These are phyloP conservation scores for Choiromyces venosus DNA, from an alignment of 495 filamentous ascomycete genomes.

Conservation along the genomic window DNA sequence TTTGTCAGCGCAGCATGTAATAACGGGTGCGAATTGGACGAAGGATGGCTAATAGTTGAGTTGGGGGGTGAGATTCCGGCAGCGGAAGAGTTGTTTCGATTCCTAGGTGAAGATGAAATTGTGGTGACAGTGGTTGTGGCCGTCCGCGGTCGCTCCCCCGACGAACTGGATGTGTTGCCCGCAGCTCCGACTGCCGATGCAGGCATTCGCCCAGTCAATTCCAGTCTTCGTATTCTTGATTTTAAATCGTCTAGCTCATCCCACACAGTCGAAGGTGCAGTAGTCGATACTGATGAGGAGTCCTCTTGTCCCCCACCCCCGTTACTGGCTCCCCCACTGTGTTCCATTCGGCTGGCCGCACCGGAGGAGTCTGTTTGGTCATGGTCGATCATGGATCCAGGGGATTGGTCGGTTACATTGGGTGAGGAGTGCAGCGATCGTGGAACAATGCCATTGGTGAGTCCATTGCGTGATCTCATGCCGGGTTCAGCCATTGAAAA, in stretches of 20 bases:
- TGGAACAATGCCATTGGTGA: constrained; percentile 24
- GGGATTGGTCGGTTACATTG: constrained; percentile 12
- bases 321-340: constrained; percentile 7
- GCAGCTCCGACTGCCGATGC: constrained; percentile 53
- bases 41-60: constrained; percentile 37
- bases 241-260: constrained; percentile 96
- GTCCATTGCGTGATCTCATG: constrained; percentile 18
- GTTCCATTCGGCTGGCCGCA: constrained; percentile 6
- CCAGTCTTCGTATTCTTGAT: constrained; percentile 84
- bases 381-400: constrained; percentile 13
- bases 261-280: constrained; percentile 89
- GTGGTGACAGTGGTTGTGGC: constrained; percentile 92
- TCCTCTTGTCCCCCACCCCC: constrained; percentile 48
- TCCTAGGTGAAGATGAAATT: constrained; percentile 74
- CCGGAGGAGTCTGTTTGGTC: constrained; percentile 21
- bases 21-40: constrained; percentile 62
- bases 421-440: constrained; percentile 29
- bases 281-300: constrained; percentile 78
- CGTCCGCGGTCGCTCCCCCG: constrained; percentile 77
- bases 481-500: constrained; percentile 36
- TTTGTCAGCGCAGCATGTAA: constrained; percentile 75
- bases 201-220: constrained; percentile 80
- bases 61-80: constrained; percentile 45
- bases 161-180: constrained; percentile 67
- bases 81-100: constrained; percentile 52